Evolutionary conservation across 192 early-diverging fungal species (phyloP), one percentile per base, ranked within the genome.

Genomic region (Rhizophlyctis rosea): DNA sequence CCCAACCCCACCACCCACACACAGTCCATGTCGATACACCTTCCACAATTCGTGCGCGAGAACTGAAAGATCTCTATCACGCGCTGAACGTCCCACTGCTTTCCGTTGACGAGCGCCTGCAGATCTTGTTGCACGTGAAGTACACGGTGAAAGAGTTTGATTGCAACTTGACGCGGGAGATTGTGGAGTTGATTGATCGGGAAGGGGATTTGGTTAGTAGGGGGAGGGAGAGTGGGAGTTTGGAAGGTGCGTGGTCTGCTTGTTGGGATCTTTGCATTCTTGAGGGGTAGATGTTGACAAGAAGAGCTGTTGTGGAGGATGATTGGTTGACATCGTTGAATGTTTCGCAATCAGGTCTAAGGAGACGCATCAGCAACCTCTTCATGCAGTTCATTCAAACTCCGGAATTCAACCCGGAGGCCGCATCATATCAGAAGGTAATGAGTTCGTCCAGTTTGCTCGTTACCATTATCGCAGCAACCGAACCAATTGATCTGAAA

Each of bases 141-240:
- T 85, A 82, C 59, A 84, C 75, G 24, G 80, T 81, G 58, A 85
- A 85, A 71, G 83, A 85, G 62, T 85, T 85, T 70, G 83, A 85
- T 63, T 85, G 83, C 52, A 70, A 74, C 25, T 39, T 85, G 34
- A 79, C 83, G 5, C 51, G 79, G 34, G 83, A 85, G 51, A 80
- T 85, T 32, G 77, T 85, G 2, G 76, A 83, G 52, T 68, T 85
- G 36, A 85, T 85, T 61, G 80, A 85, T 54, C 51, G 83, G 27
- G 83, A 85, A 58, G 83, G 83, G 3, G 83, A 85, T 57, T 49
- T 85, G 50, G 69, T 84, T 1, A 77, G 76, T 62, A 57, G 83
- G 21, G 83, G 83, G 1, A 56, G 83, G 21, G 70, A 72, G 39
- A 68, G 76, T n/a, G 27, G 66, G 57, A 71, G 71, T 50, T 57